Evolutionary conservation across 208 protist species (phyloP), one percentile per base, ranked within the genome.

Genomic region (Crithidia fasciculata): DNA sequence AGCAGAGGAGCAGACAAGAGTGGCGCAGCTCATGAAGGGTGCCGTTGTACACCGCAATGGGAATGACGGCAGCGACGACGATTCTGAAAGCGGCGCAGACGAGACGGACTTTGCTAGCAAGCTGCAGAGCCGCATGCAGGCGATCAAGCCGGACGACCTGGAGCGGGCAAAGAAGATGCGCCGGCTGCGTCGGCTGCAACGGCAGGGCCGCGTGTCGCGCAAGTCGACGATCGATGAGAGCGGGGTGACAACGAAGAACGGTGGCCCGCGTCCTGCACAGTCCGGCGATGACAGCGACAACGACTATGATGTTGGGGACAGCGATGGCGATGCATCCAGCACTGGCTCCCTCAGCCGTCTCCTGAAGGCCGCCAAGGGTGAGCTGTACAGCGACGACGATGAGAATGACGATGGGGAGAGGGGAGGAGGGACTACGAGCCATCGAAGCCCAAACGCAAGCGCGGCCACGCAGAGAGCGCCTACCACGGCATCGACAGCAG

Each of bases 131-230:
- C 86, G 87, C 52, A 81, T 96, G 44, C 64, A 81, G 52, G 60
- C 58, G 10, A 76, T 50, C n/a, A 84, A 88, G 28, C 72, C 50
- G 5, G 76, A 76, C 4, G 92, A 96, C 74, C 28, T 69, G 37
- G 89, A 90, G 36, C 84, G 92, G 13, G 87, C 89, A 6, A 92
- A 92, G 69, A 82, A 91, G 56, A 71, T 96, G 49, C 90, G 92
- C 7, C 88, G 88, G 47, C 87, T 95, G 41, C 92, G 92, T 19
- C 74, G 83, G 5, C 73, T 95, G 43, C 89, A 96, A 62, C 80
- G 81, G 49, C 62, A 65, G 37, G 90, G 92, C 44, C 84, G 85
- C 40, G 78, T 94, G 19, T 82, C 88, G 45, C 90, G 86, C 60
- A 92, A 89, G 54, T 77, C 65, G 6, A 81, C 84, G 7, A 79